Base-by-base conservation (phyloP, 116 monocot species). In the Zostera marina region DNA sequence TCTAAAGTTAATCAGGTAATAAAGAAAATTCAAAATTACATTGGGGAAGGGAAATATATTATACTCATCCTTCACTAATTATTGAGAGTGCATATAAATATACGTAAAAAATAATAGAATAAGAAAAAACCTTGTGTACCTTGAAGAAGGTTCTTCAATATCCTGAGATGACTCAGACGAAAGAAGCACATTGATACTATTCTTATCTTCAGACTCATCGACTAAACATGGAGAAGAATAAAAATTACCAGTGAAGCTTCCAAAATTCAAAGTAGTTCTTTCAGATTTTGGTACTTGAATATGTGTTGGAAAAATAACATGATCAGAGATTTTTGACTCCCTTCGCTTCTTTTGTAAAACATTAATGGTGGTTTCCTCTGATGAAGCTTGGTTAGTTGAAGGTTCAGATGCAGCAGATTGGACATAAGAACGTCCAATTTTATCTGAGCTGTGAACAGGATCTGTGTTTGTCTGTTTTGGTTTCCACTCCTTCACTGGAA, bases 271-370 rank as follows among this genome's bases (percentile, higher is more conserved):
- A 3, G 79, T 75, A 59, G 68, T 60, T 72, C 72, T 84, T 74
- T 88, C 83, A 55, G 84, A 73, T 56, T 84, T 84, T 55, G 84
- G 77, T 45, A 93, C 88, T 79, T 81, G 88, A 71, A 93, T 74
- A 73, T 88, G 88, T 19, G 79, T 61, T 20, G 93, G 93, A 68
- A 93, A 81, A 63, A 88, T 88, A 52, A 93, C 88, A 67, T 81
- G 79, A 44, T 82, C 81, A 44, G 75, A 81, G 20, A 93, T 14
- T 9, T 59, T 63, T 47, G 81, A 62, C 26, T 79, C 79, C 58
- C 67, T 77, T 16, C 81, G 61, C 61, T 73, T 79, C 51, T 71
- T 79, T 44, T 76, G 74, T 19, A 84, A 48, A 44, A 72, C 63
- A 22, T 5, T 32, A 5, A 1, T 32, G 32, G 60, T 41, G 43